Percentiles rank a stretch among this genome's conserved stretches.
Conservation (phyloP, 1,284 basidiomycete genomes). For the Fomes fomentarius region DNA sequence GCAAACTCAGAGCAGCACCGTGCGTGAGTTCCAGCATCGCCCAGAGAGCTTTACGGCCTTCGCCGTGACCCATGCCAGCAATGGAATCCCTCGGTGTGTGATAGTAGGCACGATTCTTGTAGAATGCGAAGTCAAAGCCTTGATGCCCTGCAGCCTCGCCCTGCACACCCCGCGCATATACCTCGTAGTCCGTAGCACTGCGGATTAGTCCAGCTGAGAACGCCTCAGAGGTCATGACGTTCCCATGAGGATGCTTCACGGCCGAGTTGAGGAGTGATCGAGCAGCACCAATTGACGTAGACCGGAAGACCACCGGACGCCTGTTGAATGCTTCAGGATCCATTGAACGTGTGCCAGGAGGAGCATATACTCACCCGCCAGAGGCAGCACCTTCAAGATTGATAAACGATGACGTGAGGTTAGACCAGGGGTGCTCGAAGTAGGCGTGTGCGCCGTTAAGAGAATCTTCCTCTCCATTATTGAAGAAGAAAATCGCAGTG, state of each 20-base stretch:
- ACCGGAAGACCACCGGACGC: slow-evolving; percentile 68
- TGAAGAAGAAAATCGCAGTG: slow-evolving; percentile 78
- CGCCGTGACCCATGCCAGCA: slow-evolving; percentile 55
- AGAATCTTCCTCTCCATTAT: slow-evolving; percentile 81
- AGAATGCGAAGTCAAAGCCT: slow-evolving; percentile 77
- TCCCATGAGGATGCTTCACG: slow-evolving; percentile 66
- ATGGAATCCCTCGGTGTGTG: slow-evolving; percentile 58
- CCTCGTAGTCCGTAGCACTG: slow-evolving; percentile 69
- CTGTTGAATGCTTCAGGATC: not conserved
- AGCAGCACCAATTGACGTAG: slow-evolving; percentile 57
- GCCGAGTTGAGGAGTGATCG: slow-evolving; percentile 47
- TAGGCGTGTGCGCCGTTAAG: slow-evolving; percentile 71
- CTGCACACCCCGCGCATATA: slow-evolving; percentile 46
- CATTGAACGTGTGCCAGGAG: not conserved
- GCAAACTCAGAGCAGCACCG: slow-evolving; percentile 55
- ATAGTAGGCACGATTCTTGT: slow-evolving; percentile 67
- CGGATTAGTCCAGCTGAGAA: slow-evolving; percentile 64
- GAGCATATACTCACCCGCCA: slow-evolving; percentile 60
- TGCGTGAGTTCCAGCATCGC: slow-evolving; percentile 70
- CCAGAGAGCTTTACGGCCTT: slow-evolving; percentile 64
- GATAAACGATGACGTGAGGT: slow-evolving; percentile 64
- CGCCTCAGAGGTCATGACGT: slow-evolving; percentile 65
- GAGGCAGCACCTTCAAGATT: slow-evolving; percentile 83
- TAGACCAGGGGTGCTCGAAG: slow-evolving; percentile 72
- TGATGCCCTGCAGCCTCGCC: slow-evolving; percentile 46